Conservation (phyloP, 768 basidiomycete species). For the Leccinum broughii region DNA sequence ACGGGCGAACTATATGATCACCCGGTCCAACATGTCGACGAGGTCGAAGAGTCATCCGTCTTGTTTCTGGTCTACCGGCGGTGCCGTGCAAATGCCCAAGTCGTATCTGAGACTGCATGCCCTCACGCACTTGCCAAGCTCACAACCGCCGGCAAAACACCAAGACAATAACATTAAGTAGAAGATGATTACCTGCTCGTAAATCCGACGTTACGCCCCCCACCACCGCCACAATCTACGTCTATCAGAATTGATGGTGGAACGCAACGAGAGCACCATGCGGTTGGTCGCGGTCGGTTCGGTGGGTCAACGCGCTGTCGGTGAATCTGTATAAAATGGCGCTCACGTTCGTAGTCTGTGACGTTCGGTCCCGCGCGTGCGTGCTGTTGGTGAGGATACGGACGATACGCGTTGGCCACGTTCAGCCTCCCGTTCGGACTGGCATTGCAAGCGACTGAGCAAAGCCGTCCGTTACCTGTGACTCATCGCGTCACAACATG, state of each 20-base stretch:
- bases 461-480: conserved; percentile 24
- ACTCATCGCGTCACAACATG: neutral
- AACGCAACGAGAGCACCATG: conserved; percentile 87
- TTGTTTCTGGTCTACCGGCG: too few relatives aligned
- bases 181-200: too few relatives aligned
- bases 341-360: conserved; percentile 74
- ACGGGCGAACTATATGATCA: too few relatives aligned
- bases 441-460: conserved; percentile 30
- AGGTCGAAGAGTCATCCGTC: too few relatives aligned
- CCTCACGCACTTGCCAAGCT: too few relatives aligned
- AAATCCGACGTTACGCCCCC: too few relatives aligned
- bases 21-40: too few relatives aligned
- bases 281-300: conserved; percentile 77
- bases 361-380: conserved; percentile 41
- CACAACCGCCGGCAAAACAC: too few relatives aligned
- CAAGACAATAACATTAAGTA: too few relatives aligned
- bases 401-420: conserved; percentile 25
- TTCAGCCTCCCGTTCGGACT: conserved; percentile 24
- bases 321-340: neutral
- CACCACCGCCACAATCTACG: too few relatives aligned
- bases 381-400: conserved; percentile 24
- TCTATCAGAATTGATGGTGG: conserved; percentile 71
- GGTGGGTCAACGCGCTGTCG: conserved; percentile 38
- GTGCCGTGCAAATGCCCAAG: too few relatives aligned
- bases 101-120: too few relatives aligned